phyloP scores from a whole-genome alignment of 495 filamentous ascomycete genomes.

The Tuber calosporum region DNA sequence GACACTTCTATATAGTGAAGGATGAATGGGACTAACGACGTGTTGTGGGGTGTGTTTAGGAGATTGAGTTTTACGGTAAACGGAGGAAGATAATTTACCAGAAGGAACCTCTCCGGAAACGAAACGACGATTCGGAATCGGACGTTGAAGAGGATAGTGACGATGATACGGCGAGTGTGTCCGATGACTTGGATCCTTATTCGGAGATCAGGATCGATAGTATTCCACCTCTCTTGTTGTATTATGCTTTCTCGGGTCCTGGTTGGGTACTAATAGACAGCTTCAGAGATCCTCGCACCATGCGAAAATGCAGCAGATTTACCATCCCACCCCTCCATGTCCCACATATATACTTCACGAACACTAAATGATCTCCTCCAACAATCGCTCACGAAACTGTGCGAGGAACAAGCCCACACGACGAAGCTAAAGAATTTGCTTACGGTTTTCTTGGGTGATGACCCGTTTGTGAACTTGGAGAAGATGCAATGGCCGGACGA shows the following conservation, averaged over 20 bases:
- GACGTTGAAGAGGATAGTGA: conserved; percentile 68
- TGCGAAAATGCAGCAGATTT: conserved; percentile 81
- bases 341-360: conserved; percentile 70
- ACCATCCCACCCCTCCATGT: conserved; percentile 72
- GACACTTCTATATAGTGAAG: conserved; percentile 11
- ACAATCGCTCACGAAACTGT: conserved; percentile 51
- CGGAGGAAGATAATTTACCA: conserved; percentile 72
- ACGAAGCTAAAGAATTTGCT: conserved; percentile 40
- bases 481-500: conserved; percentile 39
- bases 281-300: conserved; percentile 72
- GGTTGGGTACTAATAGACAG: conserved; percentile 19
- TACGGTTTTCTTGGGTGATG: conserved; percentile 41
- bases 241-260: not conserved
- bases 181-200: conserved; percentile 75
- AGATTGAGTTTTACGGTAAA: conserved; percentile 76
- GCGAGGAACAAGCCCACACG: conserved; percentile 40
- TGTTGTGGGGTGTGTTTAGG: conserved; percentile 46
- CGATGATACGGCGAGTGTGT: conserved; percentile 62
- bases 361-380: conserved; percentile 71
- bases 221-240: conserved; percentile 43
- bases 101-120: conserved; percentile 58
- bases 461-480: conserved; percentile 37
- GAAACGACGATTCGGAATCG: conserved; percentile 81
- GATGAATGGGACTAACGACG: conserved; percentile 1
- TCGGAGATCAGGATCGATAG: conserved; percentile 73